A percentile compares a stretch with the other conserved stretches of the same genome.
These are phyloP conservation scores for Ceratocystis cacaofunesta DNA, from an alignment of 2,329 filamentous ascomycete genomes.

Conservation along the genomic window DNA sequence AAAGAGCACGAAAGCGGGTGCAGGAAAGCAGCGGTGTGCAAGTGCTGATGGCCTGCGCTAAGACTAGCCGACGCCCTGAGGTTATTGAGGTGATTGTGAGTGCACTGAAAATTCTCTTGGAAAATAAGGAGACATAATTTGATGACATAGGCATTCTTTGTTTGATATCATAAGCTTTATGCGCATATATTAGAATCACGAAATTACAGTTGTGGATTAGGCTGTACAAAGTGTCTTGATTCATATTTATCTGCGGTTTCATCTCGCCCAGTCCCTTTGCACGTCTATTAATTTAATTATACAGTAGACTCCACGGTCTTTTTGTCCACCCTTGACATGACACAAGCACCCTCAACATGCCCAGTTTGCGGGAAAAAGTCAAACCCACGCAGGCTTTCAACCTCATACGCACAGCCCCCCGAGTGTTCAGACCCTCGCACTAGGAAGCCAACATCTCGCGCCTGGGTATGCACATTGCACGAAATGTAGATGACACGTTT, in stretches of 20 bases:
- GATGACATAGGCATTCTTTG: background rate
- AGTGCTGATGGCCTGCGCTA: conserved; percentile 52
- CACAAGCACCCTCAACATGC: conserved; percentile 46
- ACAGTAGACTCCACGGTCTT: background rate
- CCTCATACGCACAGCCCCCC: conserved; percentile 47
- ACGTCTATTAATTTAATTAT: background rate
- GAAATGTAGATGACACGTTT: conserved; percentile 80
- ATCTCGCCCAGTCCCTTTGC: background rate
- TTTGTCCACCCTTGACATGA: conserved; percentile 15
- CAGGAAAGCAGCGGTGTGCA: conserved; percentile 50
- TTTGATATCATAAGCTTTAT: too few species aligned
- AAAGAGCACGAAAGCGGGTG: conserved; percentile 43
- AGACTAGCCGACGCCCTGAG: conserved; percentile 51
- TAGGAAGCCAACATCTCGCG: conserved; percentile 76
- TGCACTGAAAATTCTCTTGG: conserved; percentile 53
- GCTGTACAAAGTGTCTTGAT: background rate
- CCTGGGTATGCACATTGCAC: conserved; percentile 97
- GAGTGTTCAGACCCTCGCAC: conserved; percentile 46
- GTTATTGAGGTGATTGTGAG: conserved; percentile 59
- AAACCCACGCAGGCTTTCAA: conserved; percentile 84
- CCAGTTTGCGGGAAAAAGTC: conserved; percentile 91
- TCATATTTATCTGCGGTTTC: too few species aligned
- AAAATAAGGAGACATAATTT: conserved; percentile 22
- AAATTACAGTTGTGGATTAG: too few species aligned
- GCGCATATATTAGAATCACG: too few species aligned